phyloP scores from a whole-genome alignment of 805 yeast species.

The Peterozyma xylosa region DNA sequence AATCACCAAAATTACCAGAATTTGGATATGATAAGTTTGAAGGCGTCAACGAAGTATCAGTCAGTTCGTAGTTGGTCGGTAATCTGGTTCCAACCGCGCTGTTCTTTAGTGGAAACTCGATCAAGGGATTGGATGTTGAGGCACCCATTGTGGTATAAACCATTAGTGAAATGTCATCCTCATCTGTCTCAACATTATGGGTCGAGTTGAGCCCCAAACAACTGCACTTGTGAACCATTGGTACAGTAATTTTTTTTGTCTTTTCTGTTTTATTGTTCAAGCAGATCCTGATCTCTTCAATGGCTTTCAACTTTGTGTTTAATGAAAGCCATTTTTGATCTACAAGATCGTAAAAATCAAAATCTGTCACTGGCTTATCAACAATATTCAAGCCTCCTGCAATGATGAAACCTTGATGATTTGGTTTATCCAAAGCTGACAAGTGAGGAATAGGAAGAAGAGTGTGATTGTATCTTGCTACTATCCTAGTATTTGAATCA shows the following conservation, averaged over 20 bases:
- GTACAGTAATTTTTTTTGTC: constrained; percentile 13
- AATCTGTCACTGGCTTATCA: constrained; percentile 24
- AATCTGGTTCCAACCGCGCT: constrained; percentile 8
- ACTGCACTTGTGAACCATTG: constrained; percentile 9
- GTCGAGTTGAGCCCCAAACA: constrained; percentile 1
- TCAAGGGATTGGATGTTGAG: constrained; percentile 15
- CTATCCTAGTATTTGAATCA: constrained; percentile 22
- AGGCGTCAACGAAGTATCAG: constrained; percentile 25
- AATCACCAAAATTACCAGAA: constrained; percentile 61
- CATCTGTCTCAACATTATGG: constrained; percentile 1
- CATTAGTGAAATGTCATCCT: constrained; percentile 3
- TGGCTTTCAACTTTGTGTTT: constrained; percentile 14
- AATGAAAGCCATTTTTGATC: constrained; percentile 20
- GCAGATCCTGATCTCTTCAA: constrained; percentile 11
- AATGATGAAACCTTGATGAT: constrained; percentile 42
- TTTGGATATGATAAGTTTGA: constrained; percentile 44
- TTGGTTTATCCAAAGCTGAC: constrained; percentile 26
- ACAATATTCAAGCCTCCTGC: constrained; percentile 43
- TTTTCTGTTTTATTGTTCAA: constrained; percentile 8
- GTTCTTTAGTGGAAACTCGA: constrained; percentile 13
- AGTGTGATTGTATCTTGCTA: constrained; percentile 45
- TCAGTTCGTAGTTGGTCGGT: constrained; percentile 12
- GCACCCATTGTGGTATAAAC: background rate
- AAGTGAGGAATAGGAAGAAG: constrained; percentile 33
- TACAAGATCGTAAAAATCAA: constrained; percentile 37